A percentile compares a stretch with the other conserved stretches of the same genome.
These are phyloP conservation scores for Fusarium vanettenii DNA, from an alignment of 2,329 filamentous ascomycete species.

Conservation along the genomic window DNA sequence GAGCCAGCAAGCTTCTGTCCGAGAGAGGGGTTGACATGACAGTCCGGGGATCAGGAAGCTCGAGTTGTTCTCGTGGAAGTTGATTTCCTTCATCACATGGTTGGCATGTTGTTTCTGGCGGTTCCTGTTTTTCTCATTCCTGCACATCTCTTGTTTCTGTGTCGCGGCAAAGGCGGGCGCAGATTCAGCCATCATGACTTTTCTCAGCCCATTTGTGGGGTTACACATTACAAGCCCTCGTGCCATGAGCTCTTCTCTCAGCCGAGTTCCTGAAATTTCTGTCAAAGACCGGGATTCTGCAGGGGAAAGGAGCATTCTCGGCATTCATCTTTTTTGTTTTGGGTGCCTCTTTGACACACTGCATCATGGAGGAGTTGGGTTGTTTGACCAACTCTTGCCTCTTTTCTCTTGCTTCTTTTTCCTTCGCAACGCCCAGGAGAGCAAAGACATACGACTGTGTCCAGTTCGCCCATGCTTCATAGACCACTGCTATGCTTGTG, in stretches of 20 bases:
- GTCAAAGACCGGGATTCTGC: background rate
- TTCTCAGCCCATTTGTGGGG: slow-evolving; percentile 21
- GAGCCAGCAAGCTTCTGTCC: slow-evolving; percentile 21
- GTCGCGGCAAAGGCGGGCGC: slow-evolving; percentile 7
- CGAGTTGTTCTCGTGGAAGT: slow-evolving; percentile 1
- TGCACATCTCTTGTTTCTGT: background rate
- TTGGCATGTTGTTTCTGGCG: background rate
- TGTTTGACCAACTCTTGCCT: background rate
- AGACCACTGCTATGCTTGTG: background rate
- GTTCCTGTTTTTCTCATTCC: background rate
- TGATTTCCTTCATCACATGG: slow-evolving; percentile 10
- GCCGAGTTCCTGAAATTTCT: background rate
- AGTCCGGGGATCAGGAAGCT: slow-evolving; percentile 29
- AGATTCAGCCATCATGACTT: slow-evolving; percentile 7
- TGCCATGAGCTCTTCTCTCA: background rate
- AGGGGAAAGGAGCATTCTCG: background rate
- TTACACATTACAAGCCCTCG: slow-evolving; percentile 7
- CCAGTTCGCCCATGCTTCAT: background rate
- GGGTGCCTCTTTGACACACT: background rate
- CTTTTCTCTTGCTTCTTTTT: background rate
- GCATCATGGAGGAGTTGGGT: background rate
- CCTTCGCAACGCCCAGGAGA: background rate
- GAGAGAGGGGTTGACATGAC: slow-evolving; percentile 11
- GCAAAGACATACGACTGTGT: background rate
- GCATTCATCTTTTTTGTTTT: background rate